Conservation (phyloP, 805 yeast genomes). For the Tetrapisispora fleetii region DNA sequence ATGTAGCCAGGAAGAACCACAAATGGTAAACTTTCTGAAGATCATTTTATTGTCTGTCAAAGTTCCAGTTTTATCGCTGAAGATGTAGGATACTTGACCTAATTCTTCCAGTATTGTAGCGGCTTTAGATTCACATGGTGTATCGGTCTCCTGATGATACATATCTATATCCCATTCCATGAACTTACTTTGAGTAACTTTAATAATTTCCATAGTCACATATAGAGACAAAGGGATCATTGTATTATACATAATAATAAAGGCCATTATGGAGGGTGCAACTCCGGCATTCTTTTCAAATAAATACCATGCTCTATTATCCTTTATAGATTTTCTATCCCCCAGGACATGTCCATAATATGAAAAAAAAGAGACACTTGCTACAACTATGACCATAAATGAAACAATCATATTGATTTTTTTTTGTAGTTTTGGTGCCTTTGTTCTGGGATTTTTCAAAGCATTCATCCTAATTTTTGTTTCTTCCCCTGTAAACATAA, state of each 20-base stretch:
- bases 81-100: slow-evolving; percentile 92
- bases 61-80: slow-evolving; percentile 96
- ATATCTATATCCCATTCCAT: slow-evolving; percentile 89
- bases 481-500: slow-evolving; percentile 90
- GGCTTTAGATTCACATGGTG: slow-evolving; percentile 90
- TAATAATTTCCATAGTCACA: slow-evolving; percentile 93
- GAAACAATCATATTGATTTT: slow-evolving; percentile 74
- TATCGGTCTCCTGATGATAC: slow-evolving; percentile 76
- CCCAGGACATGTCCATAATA: slow-evolving; percentile 64
- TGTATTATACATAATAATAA: slow-evolving; percentile 93
- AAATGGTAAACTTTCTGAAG: slow-evolving; percentile 77
- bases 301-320: slow-evolving; percentile 62
- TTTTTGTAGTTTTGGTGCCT: slow-evolving; percentile 84
- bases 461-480: slow-evolving; percentile 94
- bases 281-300: slow-evolving; percentile 64
- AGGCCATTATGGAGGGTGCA: slow-evolving; percentile 89
- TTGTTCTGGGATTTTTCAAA: slow-evolving; percentile 75
- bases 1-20: slow-evolving; percentile 87
- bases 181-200: slow-evolving; percentile 71
- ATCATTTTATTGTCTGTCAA: slow-evolving; percentile 91
- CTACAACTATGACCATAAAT: slow-evolving; percentile 80
- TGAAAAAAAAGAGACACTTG: slow-evolving; percentile 65
- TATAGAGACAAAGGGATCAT: slow-evolving; percentile 89
- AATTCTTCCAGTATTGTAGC: slow-evolving; percentile 92
- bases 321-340: slow-evolving; percentile 30